These are phyloP conservation scores for Apiospora rasikravindrae DNA, from an alignment of 2,329 filamentous ascomycete genomes.

Conservation along the genomic window DNA sequence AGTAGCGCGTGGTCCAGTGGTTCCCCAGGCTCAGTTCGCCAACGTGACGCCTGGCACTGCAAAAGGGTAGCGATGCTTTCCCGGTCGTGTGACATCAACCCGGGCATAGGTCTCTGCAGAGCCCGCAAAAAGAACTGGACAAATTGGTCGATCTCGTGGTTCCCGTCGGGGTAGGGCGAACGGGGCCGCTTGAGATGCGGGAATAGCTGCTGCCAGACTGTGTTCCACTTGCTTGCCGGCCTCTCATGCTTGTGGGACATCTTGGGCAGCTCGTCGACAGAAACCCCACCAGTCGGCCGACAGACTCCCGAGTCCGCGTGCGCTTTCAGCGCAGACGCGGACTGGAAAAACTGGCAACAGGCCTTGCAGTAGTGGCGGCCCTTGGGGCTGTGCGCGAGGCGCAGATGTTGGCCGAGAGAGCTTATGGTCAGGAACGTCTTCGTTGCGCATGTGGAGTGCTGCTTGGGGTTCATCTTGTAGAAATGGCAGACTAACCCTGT, in stretches of 20 bases:
- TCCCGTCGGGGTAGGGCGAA: not conserved
- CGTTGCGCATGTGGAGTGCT: not conserved
- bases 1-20: not conserved
- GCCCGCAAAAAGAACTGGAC: not conserved
- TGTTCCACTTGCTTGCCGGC: not conserved
- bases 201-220: not conserved
- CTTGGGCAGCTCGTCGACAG: not conserved
- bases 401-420: not conserved
- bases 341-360: not conserved
- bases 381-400: not conserved
- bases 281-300: not conserved
- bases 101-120: not conserved
- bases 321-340: not conserved
- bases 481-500: not conserved
- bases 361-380: not conserved
- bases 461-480: slow-evolving; percentile 11
- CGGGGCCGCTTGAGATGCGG: not conserved
- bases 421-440: not conserved
- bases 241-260: not conserved
- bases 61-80: not conserved
- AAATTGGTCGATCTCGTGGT: not conserved
- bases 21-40: not conserved
- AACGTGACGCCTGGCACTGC: not conserved
- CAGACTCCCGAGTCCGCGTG: not conserved
- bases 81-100: not conserved